These are phyloP conservation scores for Ruellia speciosa DNA, from an alignment of 305 asterid species.

Conservation along the genomic window DNA sequence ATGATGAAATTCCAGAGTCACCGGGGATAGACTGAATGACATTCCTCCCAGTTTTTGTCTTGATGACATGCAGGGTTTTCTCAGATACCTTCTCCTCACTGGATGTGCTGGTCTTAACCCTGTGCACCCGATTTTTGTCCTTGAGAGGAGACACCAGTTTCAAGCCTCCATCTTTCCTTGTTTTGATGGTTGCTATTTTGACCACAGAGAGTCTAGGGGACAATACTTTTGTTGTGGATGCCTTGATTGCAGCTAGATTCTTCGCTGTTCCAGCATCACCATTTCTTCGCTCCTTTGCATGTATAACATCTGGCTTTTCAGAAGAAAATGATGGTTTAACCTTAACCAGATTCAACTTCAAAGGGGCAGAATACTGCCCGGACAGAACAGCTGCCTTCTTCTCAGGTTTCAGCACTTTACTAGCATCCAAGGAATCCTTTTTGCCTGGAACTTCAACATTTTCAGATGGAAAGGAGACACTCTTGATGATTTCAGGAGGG, in stretches of 20 bases:
- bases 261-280: constrained; percentile 11
- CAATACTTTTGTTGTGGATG: constrained; percentile 23
- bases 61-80: constrained; percentile 50
- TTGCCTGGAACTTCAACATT: constrained; percentile 32
- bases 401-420: constrained; percentile 20
- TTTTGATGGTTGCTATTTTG: constrained; percentile 23
- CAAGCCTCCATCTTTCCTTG: constrained; percentile 30
- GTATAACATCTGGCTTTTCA: constrained; percentile 20
- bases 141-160: constrained; percentile 30
- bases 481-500: constrained; percentile 37
- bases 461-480: constrained; percentile 30
- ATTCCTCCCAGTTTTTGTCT: constrained; percentile 27
- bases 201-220: constrained; percentile 26
- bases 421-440: constrained; percentile 23
- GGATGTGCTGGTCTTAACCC: constrained; percentile 25
- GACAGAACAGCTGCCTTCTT: constrained; percentile 19
- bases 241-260: constrained; percentile 14
- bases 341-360: constrained; percentile 18
- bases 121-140: constrained; percentile 26
- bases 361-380: constrained; percentile 17
- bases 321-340: constrained; percentile 20
- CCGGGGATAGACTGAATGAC: constrained; percentile 17
- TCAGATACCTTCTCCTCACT: constrained; percentile 37
- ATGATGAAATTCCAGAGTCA: constrained; percentile 18
- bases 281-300: constrained; percentile 21